phyloP scores from a whole-genome alignment of 1,284 basidiomycete species.

The Cutaneotrichosporon sp. region DNA sequence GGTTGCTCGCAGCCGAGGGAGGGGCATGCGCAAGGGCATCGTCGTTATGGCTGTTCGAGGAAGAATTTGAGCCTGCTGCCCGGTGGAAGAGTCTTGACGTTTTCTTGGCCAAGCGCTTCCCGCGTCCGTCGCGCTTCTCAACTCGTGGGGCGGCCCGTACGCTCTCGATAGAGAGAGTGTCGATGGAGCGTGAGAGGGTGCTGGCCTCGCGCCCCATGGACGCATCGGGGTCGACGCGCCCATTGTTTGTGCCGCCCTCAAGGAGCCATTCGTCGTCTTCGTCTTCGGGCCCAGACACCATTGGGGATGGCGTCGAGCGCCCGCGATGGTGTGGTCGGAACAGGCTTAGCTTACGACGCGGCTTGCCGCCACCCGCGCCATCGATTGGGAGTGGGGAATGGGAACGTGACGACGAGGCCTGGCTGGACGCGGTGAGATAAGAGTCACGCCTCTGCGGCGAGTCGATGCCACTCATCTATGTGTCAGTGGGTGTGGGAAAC shows the following conservation, averaged over 20 bases:
- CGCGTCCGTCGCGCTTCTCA: constrained; percentile 24
- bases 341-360: constrained; percentile 16
- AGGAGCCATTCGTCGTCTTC: constrained; percentile 47
- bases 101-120: constrained; percentile 45
- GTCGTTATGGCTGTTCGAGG: constrained; percentile 10
- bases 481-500: not conserved
- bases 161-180: constrained; percentile 21
- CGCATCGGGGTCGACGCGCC: constrained; percentile 23
- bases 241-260: constrained; percentile 30
- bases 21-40: constrained; percentile 14
- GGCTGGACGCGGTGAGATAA: constrained; percentile 3
- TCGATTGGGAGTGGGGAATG: constrained; percentile 6
- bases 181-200: constrained; percentile 17
- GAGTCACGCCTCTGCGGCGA: constrained; percentile 7
- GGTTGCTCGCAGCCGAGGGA: not conserved
- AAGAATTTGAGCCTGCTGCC: not conserved
- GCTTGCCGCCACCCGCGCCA: constrained; percentile 4
- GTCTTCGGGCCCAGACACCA: constrained; percentile 19
- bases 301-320: constrained; percentile 16
- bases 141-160: not conserved
- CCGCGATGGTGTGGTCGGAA: constrained; percentile 15
- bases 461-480: constrained; percentile 12
- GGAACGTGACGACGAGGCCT: constrained; percentile 4
- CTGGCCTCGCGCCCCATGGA: constrained; percentile 24
- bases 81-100: constrained; percentile 46